Evolutionary conservation across 164 flowering plant species (phyloP).

Genomic region (Saururus chinensis): DNA sequence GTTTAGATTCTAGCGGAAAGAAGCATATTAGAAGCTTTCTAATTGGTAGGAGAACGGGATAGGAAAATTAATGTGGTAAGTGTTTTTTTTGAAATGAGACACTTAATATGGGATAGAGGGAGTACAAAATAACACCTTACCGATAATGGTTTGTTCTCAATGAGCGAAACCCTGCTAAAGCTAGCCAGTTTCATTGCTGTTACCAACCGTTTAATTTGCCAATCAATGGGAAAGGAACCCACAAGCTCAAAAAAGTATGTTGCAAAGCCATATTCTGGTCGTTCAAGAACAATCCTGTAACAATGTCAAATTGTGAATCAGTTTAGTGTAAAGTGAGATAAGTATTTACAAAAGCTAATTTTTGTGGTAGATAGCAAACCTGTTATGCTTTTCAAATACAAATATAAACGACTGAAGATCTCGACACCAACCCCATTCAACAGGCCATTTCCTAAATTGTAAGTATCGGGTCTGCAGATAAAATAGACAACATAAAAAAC

Average conservation of each 20-base stretch:
- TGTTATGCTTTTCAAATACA: slow-evolving; percentile 84
- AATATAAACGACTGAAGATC: slow-evolving; percentile 89
- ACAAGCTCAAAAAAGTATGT: slow-evolving; percentile 89
- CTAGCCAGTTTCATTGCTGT: slow-evolving; percentile 69
- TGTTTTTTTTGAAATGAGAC: too few relatives aligned
- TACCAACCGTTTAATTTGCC: slow-evolving; percentile 86
- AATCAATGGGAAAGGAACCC: slow-evolving; percentile 44
- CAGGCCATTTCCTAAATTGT: slow-evolving; percentile 69
- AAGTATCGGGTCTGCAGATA: slow-evolving; percentile 55
- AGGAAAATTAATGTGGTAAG: too few relatives aligned
- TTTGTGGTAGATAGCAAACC: slow-evolving; percentile 27
- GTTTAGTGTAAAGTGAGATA: neutral
- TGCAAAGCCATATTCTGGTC: slow-evolving; percentile 98
- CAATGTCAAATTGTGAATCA: slow-evolving; percentile 5
- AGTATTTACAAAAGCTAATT: neutral
- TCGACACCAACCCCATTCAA: slow-evolving; percentile 98
- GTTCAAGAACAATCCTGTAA: slow-evolving; percentile 85
- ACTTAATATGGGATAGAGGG: too few relatives aligned
- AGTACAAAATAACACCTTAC: slow-evolving; percentile 23
- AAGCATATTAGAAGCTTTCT: too few relatives aligned
- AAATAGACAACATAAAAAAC: neutral
- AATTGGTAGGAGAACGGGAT: too few relatives aligned
- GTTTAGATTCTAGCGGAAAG: too few relatives aligned
- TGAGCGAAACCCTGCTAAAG: slow-evolving; percentile 52
- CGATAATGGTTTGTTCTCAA: slow-evolving; percentile 70